Evolutionary conservation across 129 eudicot species (phyloP).

Genomic region (Flaveria bidentis): DNA sequence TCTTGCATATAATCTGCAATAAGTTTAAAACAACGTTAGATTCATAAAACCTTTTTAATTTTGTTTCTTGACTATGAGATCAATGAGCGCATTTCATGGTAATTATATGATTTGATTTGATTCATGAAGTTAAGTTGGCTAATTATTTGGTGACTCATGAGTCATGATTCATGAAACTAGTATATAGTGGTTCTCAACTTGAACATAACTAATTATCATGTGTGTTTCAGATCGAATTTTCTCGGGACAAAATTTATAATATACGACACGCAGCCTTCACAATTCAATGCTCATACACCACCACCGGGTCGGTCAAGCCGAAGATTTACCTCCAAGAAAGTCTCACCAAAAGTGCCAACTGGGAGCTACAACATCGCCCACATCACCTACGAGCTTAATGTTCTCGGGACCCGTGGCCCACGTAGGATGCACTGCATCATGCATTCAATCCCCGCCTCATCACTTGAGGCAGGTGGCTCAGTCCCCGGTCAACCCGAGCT

Average conservation of each 20-base stretch:
- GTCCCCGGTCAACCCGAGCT: slow-evolving; percentile 84
- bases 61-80: background rate
- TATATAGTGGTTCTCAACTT: no score
- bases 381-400: slow-evolving; percentile 76
- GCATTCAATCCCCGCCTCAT: slow-evolving; percentile 77
- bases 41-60: no score
- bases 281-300: slow-evolving; percentile 44
- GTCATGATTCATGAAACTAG: background rate
- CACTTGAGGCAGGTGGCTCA: slow-evolving; percentile 66
- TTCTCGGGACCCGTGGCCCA: slow-evolving; percentile 82
- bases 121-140: no score
- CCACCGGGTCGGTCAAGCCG: slow-evolving; percentile 66
- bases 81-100: background rate
- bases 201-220: background rate
- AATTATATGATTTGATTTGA: no score
- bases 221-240: slow-evolving; percentile 67
- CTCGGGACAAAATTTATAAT: slow-evolving; percentile 88
- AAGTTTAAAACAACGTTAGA: background rate
- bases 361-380: slow-evolving; percentile 82
- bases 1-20: background rate
- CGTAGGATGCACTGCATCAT: slow-evolving; percentile 80
- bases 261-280: slow-evolving; percentile 86
- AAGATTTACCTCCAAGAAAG: slow-evolving; percentile 68
- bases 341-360: slow-evolving; percentile 75
- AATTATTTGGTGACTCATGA: no score